Base-by-base conservation (phyloP, 2,329 filamentous ascomycete species). In the Pseudodiploospora longispora region DNA sequence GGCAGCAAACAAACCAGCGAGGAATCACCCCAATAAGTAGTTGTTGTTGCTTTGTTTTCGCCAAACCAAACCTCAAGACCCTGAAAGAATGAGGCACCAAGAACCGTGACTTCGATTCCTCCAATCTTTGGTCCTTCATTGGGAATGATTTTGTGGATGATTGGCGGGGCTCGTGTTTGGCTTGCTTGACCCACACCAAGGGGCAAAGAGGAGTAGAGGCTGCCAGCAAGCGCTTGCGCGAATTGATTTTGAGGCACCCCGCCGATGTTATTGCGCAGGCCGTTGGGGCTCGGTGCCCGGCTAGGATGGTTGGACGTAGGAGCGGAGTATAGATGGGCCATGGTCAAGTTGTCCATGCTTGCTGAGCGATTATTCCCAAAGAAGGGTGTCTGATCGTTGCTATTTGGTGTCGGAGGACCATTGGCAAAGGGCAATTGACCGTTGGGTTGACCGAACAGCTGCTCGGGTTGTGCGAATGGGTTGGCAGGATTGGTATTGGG, bases 41-140 rank as follows among this genome's bases (percentile, higher is more conserved):
- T 90, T 0, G 83, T 86, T 0, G 83, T 74, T 2, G 77, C 76
- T 52, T 70, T 73, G 39, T 71, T 66, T 31, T 75, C 68, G 27
- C 90, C 90, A 61, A 96, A 96, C 64, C 89, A 85, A 43, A 95
- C 86, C 50, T 90, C 85, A 49, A 94, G 74, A 1, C 63, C 85
- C 49, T 76, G 83, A 51, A 81, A 83, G 60, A 95, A 95, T 10
- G 83, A 80, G 51, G 82, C 85, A 12, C 90, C 89, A 6, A 95
- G 71, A 44, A 93, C 78, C 0, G 87, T 91, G 3, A 95, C 87
- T 61, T 96, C 89, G 42, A 87, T 89, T 36, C 89, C 89, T 47
- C 89, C 89, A 32, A 79, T 80, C 47, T 82, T 86, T 6, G 89
- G 86, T 0, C 89, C 89, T 61, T 94, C 86, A 30, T 76, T 76